phyloP scores from a whole-genome alignment of 169 alveolate genomes.

The Babesia ovata region DNA sequence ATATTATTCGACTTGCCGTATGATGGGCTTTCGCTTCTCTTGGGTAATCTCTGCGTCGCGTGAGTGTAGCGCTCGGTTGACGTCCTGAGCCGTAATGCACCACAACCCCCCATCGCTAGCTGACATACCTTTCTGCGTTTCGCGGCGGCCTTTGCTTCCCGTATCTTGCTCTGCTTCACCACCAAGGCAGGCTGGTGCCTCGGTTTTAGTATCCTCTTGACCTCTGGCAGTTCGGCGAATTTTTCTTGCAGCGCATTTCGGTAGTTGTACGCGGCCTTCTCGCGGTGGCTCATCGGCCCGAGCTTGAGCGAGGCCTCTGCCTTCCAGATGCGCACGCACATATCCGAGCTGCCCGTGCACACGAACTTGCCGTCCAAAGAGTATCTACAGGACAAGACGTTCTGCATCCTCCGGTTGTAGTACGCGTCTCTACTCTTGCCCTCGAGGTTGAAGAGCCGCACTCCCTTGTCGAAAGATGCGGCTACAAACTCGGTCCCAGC shows the following conservation, averaged over 20 bases:
- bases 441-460: constrained; percentile 91
- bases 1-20: constrained; percentile 55
- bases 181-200: constrained; percentile 86
- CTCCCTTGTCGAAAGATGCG: constrained; percentile 94
- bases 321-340: constrained; percentile 97
- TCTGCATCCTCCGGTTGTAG: constrained; percentile 96
- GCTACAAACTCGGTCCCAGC: constrained; percentile 97
- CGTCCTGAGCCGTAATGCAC: constrained; percentile 34
- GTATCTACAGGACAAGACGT: constrained; percentile 87
- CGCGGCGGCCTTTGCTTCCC: constrained; percentile 52
- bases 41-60: constrained; percentile 34
- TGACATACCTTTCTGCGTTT: constrained; percentile 61
- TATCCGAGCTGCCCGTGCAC: constrained; percentile 95
- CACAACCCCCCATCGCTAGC: not conserved
- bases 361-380: constrained; percentile 94
- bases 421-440: constrained; percentile 95
- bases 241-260: constrained; percentile 82
- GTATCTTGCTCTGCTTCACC: constrained; percentile 73
- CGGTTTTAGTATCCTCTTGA: constrained; percentile 84
- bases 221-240: constrained; percentile 82
- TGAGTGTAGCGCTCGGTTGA: constrained; percentile 60
- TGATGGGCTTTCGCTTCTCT: constrained; percentile 59
- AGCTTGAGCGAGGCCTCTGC: constrained; percentile 75
- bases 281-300: constrained; percentile 76
- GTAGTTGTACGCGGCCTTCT: constrained; percentile 83